phyloP scores from a whole-genome alignment of 2,329 filamentous ascomycete species.

The Arthrocladium fulminans region DNA sequence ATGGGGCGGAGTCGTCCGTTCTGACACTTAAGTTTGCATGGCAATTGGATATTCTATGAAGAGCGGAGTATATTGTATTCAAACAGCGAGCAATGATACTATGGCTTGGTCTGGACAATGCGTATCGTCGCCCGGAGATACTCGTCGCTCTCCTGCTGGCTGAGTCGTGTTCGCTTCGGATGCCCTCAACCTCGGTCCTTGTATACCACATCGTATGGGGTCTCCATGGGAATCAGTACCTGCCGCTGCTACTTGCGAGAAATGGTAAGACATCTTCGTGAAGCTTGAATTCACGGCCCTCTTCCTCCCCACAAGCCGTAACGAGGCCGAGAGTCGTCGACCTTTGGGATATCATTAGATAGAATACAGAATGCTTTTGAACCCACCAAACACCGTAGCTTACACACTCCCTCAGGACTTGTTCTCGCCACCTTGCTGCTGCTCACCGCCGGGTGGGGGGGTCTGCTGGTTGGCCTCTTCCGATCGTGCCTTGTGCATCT shows the following conservation, averaged over 20 bases:
- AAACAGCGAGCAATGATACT: conserved; percentile 1
- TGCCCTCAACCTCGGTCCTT: not conserved
- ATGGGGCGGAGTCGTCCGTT: no score
- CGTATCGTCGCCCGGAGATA: not conserved
- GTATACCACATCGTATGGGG: not conserved
- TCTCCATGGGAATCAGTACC: not conserved
- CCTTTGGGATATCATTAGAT: conserved; percentile 24
- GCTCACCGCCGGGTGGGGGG: conserved; percentile 33
- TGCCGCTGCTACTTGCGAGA: not conserved
- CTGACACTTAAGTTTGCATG: no score
- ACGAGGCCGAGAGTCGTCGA: no score
- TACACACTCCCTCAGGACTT: conserved; percentile 43
- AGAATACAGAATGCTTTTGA: conserved; percentile 20
- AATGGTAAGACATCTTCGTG: conserved; percentile 2
- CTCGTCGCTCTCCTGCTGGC: not conserved
- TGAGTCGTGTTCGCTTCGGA: not conserved
- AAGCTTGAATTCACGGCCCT: not conserved
- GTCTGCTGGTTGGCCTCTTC: conserved; percentile 51
- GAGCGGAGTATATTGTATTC: conserved; percentile 5
- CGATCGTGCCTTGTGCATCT: conserved; percentile 94
- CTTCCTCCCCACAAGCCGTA: conserved; percentile 2
- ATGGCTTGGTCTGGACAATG: no score
- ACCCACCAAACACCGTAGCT: not conserved
- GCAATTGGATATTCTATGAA: not conserved
- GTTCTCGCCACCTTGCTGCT: conserved; percentile 24